Evolutionary conservation across 116 monocot species (phyloP).

Genomic region (Papilionanthe hybrid): DNA sequence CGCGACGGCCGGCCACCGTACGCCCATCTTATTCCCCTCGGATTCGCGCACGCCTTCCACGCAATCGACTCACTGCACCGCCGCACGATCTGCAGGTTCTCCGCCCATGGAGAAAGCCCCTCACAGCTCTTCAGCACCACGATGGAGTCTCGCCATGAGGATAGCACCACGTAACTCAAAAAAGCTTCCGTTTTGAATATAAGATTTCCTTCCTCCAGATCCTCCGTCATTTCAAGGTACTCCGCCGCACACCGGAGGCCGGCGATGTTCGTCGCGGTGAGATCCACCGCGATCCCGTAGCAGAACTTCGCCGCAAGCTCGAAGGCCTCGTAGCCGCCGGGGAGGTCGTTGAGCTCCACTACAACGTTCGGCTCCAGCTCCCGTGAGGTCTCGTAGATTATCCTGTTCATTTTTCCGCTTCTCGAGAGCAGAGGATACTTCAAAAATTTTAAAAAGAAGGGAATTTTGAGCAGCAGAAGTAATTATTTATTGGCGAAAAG

Average conservation of each 20-base stretch:
- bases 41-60: conserved; percentile 93
- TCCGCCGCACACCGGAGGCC: conserved; percentile 87
- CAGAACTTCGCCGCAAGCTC: conserved; percentile 96
- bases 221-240: conserved; percentile 97
- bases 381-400: conserved; percentile 44
- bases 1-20: conserved; percentile 45
- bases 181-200: conserved; percentile 99
- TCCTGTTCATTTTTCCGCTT: conserved; percentile 59
- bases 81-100: conserved; percentile 94
- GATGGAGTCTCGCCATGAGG: conserved; percentile 93
- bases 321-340: conserved; percentile 73
- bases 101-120: conserved; percentile 84
- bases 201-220: conserved; percentile 90
- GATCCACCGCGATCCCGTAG: conserved; percentile 89
- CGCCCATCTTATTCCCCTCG: conserved; percentile 63
- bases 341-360: conserved; percentile 65
- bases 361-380: conserved; percentile 16
- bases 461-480: background rate
- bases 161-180: conserved; percentile 87
- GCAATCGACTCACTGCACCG: conserved; percentile 96
- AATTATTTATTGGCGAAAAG: background rate
- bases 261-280: conserved; percentile 85
- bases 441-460: background rate
- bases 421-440: conserved; percentile 64
- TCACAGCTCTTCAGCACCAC: conserved; percentile 90